Evolutionary conservation across 2,329 filamentous ascomycete species (phyloP).

Genomic region (Ambrosiella beaveri): DNA sequence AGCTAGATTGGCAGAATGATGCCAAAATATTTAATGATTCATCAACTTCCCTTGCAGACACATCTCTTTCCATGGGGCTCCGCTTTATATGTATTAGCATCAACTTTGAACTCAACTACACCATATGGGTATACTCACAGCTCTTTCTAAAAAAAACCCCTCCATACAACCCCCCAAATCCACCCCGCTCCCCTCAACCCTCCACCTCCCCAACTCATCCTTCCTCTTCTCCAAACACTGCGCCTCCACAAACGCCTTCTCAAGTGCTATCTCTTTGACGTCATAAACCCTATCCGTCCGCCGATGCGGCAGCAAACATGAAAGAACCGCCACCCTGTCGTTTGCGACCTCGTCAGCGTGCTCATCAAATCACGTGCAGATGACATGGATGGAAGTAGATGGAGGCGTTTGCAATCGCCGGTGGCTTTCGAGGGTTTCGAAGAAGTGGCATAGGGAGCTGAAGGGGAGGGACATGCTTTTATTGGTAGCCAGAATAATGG

Average conservation of each 20-base stretch:
- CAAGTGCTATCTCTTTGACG: conserved; percentile 42
- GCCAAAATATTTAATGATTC: too few relatives aligned
- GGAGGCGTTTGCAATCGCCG: conserved; percentile 18
- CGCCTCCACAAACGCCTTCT: conserved; percentile 48
- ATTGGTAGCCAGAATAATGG: too few relatives aligned
- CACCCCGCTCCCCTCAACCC: conserved; percentile 32
- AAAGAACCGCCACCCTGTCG: conserved; percentile 42
- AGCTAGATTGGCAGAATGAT: too few relatives aligned
- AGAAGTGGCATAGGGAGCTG: conserved; percentile 52
- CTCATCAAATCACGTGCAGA: conserved; percentile 50
- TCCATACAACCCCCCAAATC: conserved; percentile 62
- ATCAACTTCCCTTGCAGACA: too few relatives aligned
- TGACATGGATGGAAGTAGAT: conserved; percentile 20
- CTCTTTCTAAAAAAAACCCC: conserved; percentile 40
- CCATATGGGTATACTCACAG: conserved; percentile 26
- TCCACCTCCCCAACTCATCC: conserved; percentile 46
- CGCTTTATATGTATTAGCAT: conserved; percentile 52
- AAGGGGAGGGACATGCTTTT: conserved; percentile 49
- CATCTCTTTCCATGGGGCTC: conserved; percentile 53
- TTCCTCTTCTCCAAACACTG: conserved; percentile 48
- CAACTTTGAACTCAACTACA: conserved; percentile 44
- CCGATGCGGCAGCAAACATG: conserved; percentile 57
- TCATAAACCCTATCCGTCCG: conserved; percentile 64
- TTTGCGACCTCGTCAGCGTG: conserved; percentile 45
- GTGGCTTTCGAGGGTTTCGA: conserved; percentile 45